These are phyloP conservation scores for Diaporthe sp. DNA, from an alignment of 2,329 filamentous ascomycete species.

Conservation along the genomic window DNA sequence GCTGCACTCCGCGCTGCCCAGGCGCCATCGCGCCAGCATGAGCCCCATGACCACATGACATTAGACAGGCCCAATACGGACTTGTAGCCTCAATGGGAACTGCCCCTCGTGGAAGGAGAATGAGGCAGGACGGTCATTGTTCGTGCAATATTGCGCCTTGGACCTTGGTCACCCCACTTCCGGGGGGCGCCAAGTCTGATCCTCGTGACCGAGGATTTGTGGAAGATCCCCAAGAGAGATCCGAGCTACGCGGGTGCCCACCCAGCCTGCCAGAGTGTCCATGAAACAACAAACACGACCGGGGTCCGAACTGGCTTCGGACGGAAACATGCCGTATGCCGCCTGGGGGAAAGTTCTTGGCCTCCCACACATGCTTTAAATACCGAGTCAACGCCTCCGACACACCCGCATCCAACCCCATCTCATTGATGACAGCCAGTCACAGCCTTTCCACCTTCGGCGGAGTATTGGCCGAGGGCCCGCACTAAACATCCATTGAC, in stretches of 20 bases:
- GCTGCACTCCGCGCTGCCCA: constrained; percentile 26
- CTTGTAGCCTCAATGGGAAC: constrained; percentile 14
- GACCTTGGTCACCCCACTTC: constrained; percentile 20
- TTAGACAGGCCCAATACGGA: constrained; percentile 11
- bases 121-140: not conserved
- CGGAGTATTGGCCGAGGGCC: not conserved
- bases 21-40: constrained; percentile 14
- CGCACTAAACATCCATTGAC: not conserved
- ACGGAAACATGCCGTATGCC: constrained; percentile 15
- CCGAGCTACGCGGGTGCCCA: constrained; percentile 6
- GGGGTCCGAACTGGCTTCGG: constrained; percentile 20
- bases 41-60: constrained; percentile 24
- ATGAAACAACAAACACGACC: constrained; percentile 22
- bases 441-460: not conserved
- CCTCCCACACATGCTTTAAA: constrained; percentile 9
- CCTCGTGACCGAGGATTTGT: constrained; percentile 28
- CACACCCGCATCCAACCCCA: not conserved
- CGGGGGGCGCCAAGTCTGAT: constrained; percentile 13
- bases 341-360: constrained; percentile 15
- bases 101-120: not conserved
- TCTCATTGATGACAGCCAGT: not conserved
- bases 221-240: constrained; percentile 23
- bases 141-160: not conserved
- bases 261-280: not conserved
- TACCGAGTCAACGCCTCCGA: constrained; percentile 25